Evolutionary conservation across 352 stramenopile genomes (phyloP).

Genomic region (Phytophthora megakarya): DNA sequence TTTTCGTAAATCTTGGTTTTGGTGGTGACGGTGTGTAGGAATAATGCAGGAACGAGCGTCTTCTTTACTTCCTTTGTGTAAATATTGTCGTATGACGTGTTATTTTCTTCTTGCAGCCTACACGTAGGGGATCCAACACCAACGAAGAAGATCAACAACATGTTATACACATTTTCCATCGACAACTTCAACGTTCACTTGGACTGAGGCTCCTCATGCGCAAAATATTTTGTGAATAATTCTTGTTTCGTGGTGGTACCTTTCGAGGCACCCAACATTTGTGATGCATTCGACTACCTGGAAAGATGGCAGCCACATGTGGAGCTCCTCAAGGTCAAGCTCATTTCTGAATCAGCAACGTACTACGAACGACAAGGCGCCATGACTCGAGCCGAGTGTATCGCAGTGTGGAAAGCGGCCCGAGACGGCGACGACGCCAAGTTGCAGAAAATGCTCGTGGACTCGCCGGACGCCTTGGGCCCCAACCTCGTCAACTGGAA

Average conservation of each 20-base stretch:
- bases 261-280: slow-evolving; percentile 16
- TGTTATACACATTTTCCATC: too few species aligned
- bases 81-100: background rate
- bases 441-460: slow-evolving; percentile 31
- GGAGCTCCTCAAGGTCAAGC: background rate
- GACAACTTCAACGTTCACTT: slow-evolving; percentile 6
- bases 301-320: slow-evolving; percentile 25
- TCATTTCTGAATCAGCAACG: slow-evolving; percentile 25
- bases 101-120: too few species aligned
- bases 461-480: slow-evolving; percentile 23
- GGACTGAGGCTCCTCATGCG: background rate
- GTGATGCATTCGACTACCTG: slow-evolving; percentile 24
- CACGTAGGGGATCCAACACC: too few species aligned
- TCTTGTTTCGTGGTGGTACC: background rate
- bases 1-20: too few species aligned
- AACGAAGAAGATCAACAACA: too few species aligned
- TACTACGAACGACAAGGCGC: background rate
- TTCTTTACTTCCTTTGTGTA: background rate
- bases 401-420: slow-evolving; percentile 41
- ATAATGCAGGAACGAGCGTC: background rate
- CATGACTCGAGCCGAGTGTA: slow-evolving; percentile 41
- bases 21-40: too few species aligned
- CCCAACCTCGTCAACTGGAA: slow-evolving; percentile 44
- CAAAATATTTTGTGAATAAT: background rate
- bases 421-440: slow-evolving; percentile 33